Conservation (phyloP, 768 basidiomycete genomes). For the Serendipita indica region DNA sequence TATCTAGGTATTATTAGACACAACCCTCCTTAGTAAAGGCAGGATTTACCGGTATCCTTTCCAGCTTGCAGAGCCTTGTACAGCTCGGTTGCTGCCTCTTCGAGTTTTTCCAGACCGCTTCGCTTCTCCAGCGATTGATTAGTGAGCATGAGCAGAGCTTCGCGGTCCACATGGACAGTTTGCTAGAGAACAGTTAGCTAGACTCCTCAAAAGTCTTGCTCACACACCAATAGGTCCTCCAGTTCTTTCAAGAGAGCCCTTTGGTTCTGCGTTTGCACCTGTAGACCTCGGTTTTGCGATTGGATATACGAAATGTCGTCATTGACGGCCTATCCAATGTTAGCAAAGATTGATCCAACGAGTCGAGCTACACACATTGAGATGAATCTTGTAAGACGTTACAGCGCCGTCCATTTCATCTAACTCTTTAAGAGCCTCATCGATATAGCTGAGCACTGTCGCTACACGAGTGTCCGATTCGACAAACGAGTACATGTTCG, state of each 20-base stretch:
- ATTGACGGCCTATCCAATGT: constrained; percentile 53
- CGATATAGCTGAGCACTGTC: constrained; percentile 73
- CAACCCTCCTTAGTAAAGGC: neutral
- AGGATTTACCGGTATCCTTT: constrained; percentile 60
- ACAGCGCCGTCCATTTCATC: constrained; percentile 82
- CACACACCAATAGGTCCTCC: constrained; percentile 67
- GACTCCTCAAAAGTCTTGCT: neutral
- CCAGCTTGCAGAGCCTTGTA: constrained; percentile 91
- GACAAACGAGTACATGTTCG: constrained; percentile 92
- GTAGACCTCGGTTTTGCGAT: constrained; percentile 88
- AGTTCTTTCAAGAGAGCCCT: constrained; percentile 69
- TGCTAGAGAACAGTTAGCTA: constrained; percentile 34
- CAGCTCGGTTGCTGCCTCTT: constrained; percentile 70
- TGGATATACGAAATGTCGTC: constrained; percentile 96
- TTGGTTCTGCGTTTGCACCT: constrained; percentile 96
- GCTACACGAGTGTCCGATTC: constrained; percentile 88
- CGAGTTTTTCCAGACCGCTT: constrained; percentile 58
- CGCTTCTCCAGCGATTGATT: constrained; percentile 82
- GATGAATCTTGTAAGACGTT: constrained; percentile 88
- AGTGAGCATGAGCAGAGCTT: constrained; percentile 57
- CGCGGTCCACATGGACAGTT: constrained; percentile 85
- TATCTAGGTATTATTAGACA: constrained; percentile 36
- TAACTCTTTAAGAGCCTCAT: constrained; percentile 75
- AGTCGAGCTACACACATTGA: constrained; percentile 49
- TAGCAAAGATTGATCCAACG: constrained; percentile 7